Evolutionary conservation across 208 protist genomes (phyloP), one percentile per base, ranked within the genome.

Genomic region (Wallacemonas rigidus): DNA sequence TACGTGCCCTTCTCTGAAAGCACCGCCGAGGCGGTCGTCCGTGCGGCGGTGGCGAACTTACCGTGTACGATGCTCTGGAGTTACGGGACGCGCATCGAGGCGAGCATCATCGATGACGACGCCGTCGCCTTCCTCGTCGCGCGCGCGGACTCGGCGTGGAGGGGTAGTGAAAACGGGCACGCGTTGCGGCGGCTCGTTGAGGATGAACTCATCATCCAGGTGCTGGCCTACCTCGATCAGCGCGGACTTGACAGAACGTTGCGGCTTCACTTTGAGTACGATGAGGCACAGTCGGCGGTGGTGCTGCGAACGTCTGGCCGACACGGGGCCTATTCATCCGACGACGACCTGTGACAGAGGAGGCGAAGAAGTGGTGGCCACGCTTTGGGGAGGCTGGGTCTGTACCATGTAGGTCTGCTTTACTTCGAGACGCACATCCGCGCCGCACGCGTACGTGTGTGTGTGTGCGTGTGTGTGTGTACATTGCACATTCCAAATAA

Each of bases 101-200:
- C 69, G 11, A 89, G 82, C 70, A 80, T 63, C 35, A 92, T 95
- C 50, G 82, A 85, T 15, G 81, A 86, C 26, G 64, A 81, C 9
- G 87, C 90, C 7, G 85, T 87, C 2, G 6, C 72, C 7, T 91
- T 91, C 53, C 60, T 92, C 36, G 85, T 92, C 26, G 75, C 88
- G 51, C 74, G 77, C 44, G 65, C 90, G 44, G 72, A 74, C 4
- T 12, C 35, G 45, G 54, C 71, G 58, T 94, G 89, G 89, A 69
- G 81, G 56, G 83, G 82, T 1, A 81, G 72, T 9, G 89, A 92
- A 60, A 91, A 94, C 73, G 89, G 86, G 0, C 89, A 90, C 61
- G 85, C 88, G 1, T 65, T 94, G 60, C 79, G 80, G 17, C 79
- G 85, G 6, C 60, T 80, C 6, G 72, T 91, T 43, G 79, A 92